Base-by-base conservation (phyloP, 208 protist species). In the Acanthamoeba rhysodes region DNA sequence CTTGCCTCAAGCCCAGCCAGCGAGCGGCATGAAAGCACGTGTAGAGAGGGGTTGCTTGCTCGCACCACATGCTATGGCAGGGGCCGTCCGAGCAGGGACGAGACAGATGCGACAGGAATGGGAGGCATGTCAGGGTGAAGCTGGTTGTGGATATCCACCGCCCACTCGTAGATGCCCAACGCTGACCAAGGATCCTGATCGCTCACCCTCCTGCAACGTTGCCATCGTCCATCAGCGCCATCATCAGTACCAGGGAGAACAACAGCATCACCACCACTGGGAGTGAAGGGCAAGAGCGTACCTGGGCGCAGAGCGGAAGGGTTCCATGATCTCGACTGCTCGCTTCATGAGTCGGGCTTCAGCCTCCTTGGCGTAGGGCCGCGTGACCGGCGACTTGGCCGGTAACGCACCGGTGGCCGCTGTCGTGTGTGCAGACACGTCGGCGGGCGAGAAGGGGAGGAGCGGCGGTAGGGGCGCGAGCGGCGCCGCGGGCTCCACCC, bases 241-340 rank as follows among this genome's bases (percentile, higher is more conserved):
- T 41, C 37, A 41, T 41, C 37, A 41, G 37, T 4, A 41, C n/a
- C n/a, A n/a, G n/a, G n/a, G n/a, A n/a, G n/a, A n/a, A n/a, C 5
- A 1, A 64, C 14, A 3, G 20, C 59, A 64, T 9, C 20, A 66
- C 6, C 53, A 59, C 53, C 2, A 12, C 53, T 22, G 12, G 14
- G n/a, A 37, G 66, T 7, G 34, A 27, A 22, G 27, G 16, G 66
- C 9, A 4, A 68, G 3, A 29, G n/a, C 41, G 12, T n/a, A 55
- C 74, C 74, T 84, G 41, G 74, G 74, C 4, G 41, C 41, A 5
- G 74, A 84, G 34, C 37, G 20, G 41, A 55, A 84, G 12, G 74
- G 74, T 8, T 84, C 37, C 74, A 84, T 84, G 74, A 84, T 84
- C 74, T 84, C 74, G 8, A 84, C 74, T 27, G 74, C 41, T 29